These are phyloP conservation scores for Botrytis sinoallii DNA, from an alignment of 2,329 filamentous ascomycete species.

Conservation along the genomic window DNA sequence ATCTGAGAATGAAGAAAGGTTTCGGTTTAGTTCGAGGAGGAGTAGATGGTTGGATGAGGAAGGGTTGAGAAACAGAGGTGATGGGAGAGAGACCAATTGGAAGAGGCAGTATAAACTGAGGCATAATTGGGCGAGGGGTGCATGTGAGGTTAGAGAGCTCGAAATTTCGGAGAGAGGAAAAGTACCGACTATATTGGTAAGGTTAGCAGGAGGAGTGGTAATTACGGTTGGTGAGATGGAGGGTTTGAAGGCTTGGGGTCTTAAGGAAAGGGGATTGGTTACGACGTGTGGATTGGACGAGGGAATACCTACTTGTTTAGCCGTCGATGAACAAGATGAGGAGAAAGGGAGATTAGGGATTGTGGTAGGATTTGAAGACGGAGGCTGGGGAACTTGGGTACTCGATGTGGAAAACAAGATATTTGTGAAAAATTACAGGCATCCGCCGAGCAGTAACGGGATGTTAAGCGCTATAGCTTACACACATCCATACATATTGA, in stretches of 20 bases:
- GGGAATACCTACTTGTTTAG: constrained; percentile 57
- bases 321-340: constrained; percentile 55
- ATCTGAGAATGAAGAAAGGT: constrained; percentile 20
- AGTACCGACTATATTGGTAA: constrained; percentile 65
- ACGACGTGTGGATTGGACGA: constrained; percentile 46
- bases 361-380: constrained; percentile 67
- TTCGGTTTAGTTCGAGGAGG: constrained; percentile 45
- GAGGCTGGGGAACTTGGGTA: constrained; percentile 68
- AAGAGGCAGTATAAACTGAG: constrained; percentile 83
- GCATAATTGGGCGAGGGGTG: constrained; percentile 86
- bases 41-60: constrained; percentile 48
- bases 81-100: constrained; percentile 61
- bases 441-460: constrained; percentile 34
- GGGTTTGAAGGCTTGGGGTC: constrained; percentile 76
- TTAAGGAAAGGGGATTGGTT: constrained; percentile 60
- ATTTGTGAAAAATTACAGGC: constrained; percentile 27
- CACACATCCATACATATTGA: constrained; percentile 72
- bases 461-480: constrained; percentile 68
- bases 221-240: constrained; percentile 68
- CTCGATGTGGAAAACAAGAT: constrained; percentile 46
- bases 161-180: constrained; percentile 39
- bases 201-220: constrained; percentile 72
- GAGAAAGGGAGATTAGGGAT: constrained; percentile 53
- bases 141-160: constrained; percentile 76
- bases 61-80: constrained; percentile 30